These are phyloP conservation scores for Magnaporthiopsis poae DNA, from an alignment of 2,329 filamentous ascomycete genomes.

Conservation along the genomic window DNA sequence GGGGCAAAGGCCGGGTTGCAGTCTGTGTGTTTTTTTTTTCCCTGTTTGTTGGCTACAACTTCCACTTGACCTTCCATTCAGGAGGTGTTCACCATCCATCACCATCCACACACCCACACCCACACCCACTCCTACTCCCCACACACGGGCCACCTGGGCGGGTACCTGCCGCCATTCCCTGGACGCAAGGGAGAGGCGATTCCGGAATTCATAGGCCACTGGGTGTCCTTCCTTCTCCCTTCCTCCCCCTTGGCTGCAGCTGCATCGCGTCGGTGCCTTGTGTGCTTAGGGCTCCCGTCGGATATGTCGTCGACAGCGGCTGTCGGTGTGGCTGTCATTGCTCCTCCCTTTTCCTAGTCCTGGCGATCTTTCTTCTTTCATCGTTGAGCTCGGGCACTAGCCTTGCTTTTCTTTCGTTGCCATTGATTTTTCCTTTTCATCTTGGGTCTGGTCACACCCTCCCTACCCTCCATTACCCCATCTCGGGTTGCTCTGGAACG, in stretches of 20 bases:
- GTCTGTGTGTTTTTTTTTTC: neutral
- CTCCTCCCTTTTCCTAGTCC: neutral
- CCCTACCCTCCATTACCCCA: neutral
- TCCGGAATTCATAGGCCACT: neutral
- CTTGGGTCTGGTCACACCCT: neutral
- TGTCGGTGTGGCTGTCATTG: constrained; percentile 5
- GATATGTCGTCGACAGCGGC: constrained; percentile 5
- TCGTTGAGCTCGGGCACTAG: neutral
- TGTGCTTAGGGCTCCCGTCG: neutral
- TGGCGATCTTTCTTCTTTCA: constrained; percentile 5
- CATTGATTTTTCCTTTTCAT: constrained; percentile 2
- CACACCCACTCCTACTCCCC: neutral
- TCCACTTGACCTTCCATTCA: neutral
- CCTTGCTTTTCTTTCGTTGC: constrained; percentile 4
- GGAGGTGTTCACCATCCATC: neutral
- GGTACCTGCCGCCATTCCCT: neutral
- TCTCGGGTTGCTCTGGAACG: neutral
- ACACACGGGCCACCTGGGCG: neutral
- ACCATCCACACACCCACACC: neutral
- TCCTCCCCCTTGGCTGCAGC: neutral
- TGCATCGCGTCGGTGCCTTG: neutral
- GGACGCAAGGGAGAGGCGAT: neutral
- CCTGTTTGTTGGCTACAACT: neutral
- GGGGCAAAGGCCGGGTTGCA: neutral
- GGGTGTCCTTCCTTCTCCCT: neutral